phyloP scores from a whole-genome alignment of 257 asterid species.

The Lithospermum erythrorhizon region DNA sequence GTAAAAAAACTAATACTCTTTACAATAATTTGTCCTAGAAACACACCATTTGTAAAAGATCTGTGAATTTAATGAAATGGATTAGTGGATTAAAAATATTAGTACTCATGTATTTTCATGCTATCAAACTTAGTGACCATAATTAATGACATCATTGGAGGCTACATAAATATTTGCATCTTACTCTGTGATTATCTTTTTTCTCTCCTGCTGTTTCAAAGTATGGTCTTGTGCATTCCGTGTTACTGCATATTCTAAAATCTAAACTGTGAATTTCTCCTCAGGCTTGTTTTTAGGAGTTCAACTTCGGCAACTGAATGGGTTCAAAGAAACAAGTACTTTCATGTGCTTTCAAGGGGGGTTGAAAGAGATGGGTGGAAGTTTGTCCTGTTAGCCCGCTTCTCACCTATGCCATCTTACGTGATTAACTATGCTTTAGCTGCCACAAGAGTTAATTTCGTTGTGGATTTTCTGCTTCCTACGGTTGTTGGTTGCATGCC shows the following conservation, averaged over 20 bases:
- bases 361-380: slow-evolving; percentile 90
- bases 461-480: slow-evolving; percentile 77
- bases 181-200: not conserved
- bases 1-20: no score
- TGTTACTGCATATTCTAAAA: not conserved
- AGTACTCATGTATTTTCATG: not conserved
- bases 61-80: not conserved
- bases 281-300: slow-evolving; percentile 51
- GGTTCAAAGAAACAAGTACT: slow-evolving; percentile 69
- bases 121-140: not conserved
- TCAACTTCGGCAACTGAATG: slow-evolving; percentile 52
- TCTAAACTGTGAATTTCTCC: not conserved
- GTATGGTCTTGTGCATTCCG: not conserved
- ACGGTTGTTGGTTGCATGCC: slow-evolving; percentile 87
- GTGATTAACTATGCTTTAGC: slow-evolving; percentile 88
- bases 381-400: slow-evolving; percentile 89
- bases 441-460: slow-evolving; percentile 62
- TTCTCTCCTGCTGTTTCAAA: not conserved
- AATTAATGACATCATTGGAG: not conserved
- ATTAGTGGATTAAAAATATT: no score
- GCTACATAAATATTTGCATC: not conserved
- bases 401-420: slow-evolving; percentile 92
- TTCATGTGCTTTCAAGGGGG: slow-evolving; percentile 59
- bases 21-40: not conserved
- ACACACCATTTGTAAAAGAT: no score